Evolutionary conservation across 495 filamentous ascomycete species (phyloP).

Genomic region (Penicillium malachiteum): DNA sequence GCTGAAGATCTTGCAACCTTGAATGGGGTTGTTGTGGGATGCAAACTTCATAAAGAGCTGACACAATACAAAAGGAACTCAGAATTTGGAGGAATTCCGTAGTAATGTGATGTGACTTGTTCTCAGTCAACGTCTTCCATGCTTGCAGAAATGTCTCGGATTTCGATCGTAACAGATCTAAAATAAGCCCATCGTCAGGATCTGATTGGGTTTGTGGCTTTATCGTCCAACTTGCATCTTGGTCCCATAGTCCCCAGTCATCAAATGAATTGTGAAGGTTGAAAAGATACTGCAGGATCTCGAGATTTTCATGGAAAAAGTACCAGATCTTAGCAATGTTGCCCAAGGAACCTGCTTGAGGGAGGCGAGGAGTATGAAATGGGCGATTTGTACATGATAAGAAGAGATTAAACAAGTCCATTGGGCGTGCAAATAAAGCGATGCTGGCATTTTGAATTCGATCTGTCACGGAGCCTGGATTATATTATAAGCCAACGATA

Average conservation of each 20-base stretch:
- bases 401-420: slow-evolving; percentile 38
- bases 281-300: slow-evolving; percentile 38
- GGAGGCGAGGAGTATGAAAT: slow-evolving; percentile 18
- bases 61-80: slow-evolving; percentile 42
- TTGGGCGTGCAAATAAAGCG: slow-evolving; percentile 40
- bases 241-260: slow-evolving; percentile 30
- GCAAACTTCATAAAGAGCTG: slow-evolving; percentile 34
- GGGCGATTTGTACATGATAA: slow-evolving; percentile 42
- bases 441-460: slow-evolving; percentile 41
- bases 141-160: slow-evolving; percentile 42
- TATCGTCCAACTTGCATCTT: slow-evolving; percentile 19
- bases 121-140: slow-evolving; percentile 42
- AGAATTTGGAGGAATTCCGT: slow-evolving; percentile 48
- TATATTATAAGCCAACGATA: neutral
- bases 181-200: slow-evolving; percentile 39
- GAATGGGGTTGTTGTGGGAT: slow-evolving; percentile 30
- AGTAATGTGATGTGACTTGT: slow-evolving; percentile 45
- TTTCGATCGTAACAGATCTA: slow-evolving; percentile 48
- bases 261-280: slow-evolving; percentile 24
- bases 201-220: slow-evolving; percentile 29
- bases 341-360: slow-evolving; percentile 27
- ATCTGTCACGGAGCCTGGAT: slow-evolving; percentile 35
- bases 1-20: slow-evolving; percentile 28
- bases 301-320: slow-evolving; percentile 33
- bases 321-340: slow-evolving; percentile 36